A percentile compares a stretch with the other conserved stretches of the same genome.
phyloP scores from a whole-genome alignment of 768 basidiomycete genomes.

The Trichaptum fuscoviolaceum region DNA sequence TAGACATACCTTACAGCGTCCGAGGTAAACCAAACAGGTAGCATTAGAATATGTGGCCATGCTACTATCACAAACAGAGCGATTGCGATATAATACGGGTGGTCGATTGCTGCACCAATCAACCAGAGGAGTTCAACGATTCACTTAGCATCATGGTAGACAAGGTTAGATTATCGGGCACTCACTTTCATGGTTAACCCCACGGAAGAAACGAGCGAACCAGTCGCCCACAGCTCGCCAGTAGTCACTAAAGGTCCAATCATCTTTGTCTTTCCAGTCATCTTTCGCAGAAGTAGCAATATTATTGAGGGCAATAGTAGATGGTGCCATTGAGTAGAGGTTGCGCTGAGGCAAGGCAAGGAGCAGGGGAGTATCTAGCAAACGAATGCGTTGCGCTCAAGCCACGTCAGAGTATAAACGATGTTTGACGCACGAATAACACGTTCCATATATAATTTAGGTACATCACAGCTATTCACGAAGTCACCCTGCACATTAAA shows the following conservation, averaged over 20 bases:
- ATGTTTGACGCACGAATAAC: neutral
- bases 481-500: neutral
- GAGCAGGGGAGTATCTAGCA: neutral
- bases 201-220: neutral
- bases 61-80: conserved; percentile 2
- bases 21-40: conserved; percentile 1
- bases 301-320: neutral
- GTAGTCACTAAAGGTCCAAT: neutral
- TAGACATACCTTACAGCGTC: neutral
- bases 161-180: neutral
- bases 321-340: neutral
- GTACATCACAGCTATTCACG: neutral
- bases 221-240: neutral
- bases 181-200: conserved; percentile 2
- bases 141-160: neutral
- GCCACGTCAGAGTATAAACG: neutral
- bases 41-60: conserved; percentile 4
- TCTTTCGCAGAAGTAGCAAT: neutral
- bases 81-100: conserved; percentile 2
- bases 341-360: neutral
- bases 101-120: neutral
- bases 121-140: neutral
- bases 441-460: neutral
- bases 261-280: neutral
- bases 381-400: neutral